Evolutionary conservation across 129 eudicot genomes (phyloP).

Genomic region (Glebionis coronaria): DNA sequence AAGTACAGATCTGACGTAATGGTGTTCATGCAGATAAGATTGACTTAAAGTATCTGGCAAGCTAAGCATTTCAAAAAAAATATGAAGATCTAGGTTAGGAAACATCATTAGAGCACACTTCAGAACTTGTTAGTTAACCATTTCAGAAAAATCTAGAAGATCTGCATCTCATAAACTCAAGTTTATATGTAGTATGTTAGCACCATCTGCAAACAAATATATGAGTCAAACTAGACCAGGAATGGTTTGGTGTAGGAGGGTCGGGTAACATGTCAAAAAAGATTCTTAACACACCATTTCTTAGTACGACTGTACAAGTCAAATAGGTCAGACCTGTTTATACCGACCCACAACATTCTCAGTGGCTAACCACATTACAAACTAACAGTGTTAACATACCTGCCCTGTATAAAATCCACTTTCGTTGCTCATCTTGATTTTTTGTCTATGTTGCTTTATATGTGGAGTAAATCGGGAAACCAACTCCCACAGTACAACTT

Average conservation of each 20-base stretch:
- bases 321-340: no score
- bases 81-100: neutral
- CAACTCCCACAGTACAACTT: slow-evolving; percentile 87
- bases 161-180: no score
- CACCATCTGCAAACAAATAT: no score
- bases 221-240: no score
- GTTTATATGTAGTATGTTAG: no score
- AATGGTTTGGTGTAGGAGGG: no score
- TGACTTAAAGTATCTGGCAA: neutral
- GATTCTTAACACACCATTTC: no score
- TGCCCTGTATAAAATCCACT: slow-evolving; percentile 94
- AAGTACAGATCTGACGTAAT: neutral
- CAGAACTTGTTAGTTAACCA: neutral
- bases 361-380: no score
- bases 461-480: slow-evolving; percentile 84
- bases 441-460: slow-evolving; percentile 74
- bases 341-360: no score
- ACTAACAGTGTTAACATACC: slow-evolving; percentile 39
- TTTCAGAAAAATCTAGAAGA: neutral
- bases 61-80: neutral
- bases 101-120: slow-evolving; percentile 1
- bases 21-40: neutral
- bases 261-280: no score
- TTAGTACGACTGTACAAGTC: no score
- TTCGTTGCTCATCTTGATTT: slow-evolving; percentile 70